Percentiles rank a stretch among this genome's conserved stretches.
phyloP scores from a whole-genome alignment of 2,329 filamentous ascomycete genomes.

The Pleoardoris graminearum region DNA sequence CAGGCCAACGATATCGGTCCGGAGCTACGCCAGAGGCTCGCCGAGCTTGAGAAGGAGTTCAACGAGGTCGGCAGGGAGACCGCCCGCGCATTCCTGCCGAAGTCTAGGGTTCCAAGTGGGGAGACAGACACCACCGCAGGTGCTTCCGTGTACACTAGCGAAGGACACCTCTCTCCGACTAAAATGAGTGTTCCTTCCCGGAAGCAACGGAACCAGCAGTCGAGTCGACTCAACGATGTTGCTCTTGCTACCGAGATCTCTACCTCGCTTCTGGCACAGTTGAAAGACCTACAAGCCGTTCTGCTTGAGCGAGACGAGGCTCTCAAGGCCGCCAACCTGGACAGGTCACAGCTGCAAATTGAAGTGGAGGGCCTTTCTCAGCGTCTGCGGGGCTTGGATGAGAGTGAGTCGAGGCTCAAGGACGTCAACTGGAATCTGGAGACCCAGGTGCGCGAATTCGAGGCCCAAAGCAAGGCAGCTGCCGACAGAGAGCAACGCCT shows the following conservation, averaged over 20 bases:
- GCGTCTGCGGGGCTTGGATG: constrained; percentile 79
- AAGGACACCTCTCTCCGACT: constrained; percentile 82
- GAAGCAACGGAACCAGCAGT: constrained; percentile 86
- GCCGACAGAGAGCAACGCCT: constrained; percentile 83
- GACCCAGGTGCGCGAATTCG: constrained; percentile 83
- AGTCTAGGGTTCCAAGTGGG: constrained; percentile 70
- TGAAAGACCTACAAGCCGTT: constrained; percentile 83
- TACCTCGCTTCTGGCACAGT: constrained; percentile 89
- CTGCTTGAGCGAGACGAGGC: constrained; percentile 84
- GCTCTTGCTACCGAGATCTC: constrained; percentile 99
- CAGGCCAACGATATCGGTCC: constrained; percentile 73
- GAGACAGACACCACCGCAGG: constrained; percentile 39
- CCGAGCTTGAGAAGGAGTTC: constrained; percentile 90
- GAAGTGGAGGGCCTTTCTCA: constrained; percentile 80
- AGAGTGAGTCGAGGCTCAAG: constrained; percentile 94
- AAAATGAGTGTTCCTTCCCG: constrained; percentile 87
- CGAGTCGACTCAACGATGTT: constrained; percentile 89
- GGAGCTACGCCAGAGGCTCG: constrained; percentile 79
- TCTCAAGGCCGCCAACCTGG: constrained; percentile 72
- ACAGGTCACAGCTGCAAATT: constrained; percentile 78
- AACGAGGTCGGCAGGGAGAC: constrained; percentile 91
- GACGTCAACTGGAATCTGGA: constrained; percentile 99
- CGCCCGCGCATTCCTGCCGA: constrained; percentile 85
- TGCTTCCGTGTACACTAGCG: constrained; percentile 68
- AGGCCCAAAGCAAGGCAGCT: constrained; percentile 72